Evolutionary conservation across 2,329 filamentous ascomycete species (phyloP), one percentile per base, ranked within the genome.

Genomic region (Colletotrichum siamense): DNA sequence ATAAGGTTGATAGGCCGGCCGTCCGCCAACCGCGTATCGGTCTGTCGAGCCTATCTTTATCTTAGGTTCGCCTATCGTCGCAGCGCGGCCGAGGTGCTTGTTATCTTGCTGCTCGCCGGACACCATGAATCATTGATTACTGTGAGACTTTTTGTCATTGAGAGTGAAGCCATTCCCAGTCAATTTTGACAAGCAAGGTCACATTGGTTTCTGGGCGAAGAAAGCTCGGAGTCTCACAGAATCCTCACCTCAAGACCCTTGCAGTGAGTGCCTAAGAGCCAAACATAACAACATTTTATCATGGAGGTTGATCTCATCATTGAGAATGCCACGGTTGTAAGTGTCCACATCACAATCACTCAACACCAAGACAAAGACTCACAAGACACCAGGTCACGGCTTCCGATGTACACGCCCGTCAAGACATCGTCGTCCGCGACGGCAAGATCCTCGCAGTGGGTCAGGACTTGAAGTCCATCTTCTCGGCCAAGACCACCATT

Each of bases 241-340:
- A 49, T 8, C n/a, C 12, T 49, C n/a, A 22, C n/a, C 2, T 49
- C 3, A 22, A 22, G 10, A 49, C 44, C n/a, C 44, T 52, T 52
- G n/a, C 10, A 52, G 44, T 22, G 44, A 49, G 10, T n/a, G 36
- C 15, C 34, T 36, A 16, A 16, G 34, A 36, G 34, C 4, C 0
- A 0, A 36, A 36, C 7, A 36, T 36, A 8, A 36, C 34, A 16
- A 36, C 3, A 16, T 36, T 36, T 16, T 36, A n/a, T 6, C 4
- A 75, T 75, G 73, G 62, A 72, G 55, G 69, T 75, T 5, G 73
- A 73, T 24, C 69, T 75, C 8, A 73, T 73, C 55, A 55, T 75
- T 4, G 62, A 57, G 24, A 75, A 75, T 39, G 73, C 73, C 8
- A 75, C 73, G n/a, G 73, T 75, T 18, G 69, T 75, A 28, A 67